Evolutionary conservation across 345 rosid genomes (phyloP).

Genomic region (Euphorbia peplus): DNA sequence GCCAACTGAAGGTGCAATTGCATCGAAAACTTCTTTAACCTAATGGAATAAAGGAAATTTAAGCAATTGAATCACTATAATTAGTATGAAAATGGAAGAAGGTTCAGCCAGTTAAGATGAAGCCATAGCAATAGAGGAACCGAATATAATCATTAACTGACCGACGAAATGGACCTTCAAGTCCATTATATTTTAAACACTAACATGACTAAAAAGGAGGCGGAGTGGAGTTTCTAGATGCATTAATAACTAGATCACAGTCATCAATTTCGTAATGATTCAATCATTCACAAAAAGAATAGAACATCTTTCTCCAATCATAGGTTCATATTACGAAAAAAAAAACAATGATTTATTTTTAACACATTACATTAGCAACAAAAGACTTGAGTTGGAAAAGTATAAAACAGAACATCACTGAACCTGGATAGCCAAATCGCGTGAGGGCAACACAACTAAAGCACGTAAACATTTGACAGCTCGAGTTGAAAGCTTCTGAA

Average conservation of each 20-base stretch:
- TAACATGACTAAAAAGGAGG: background rate
- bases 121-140: background rate
- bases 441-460: conserved; percentile 87
- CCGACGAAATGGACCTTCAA: background rate
- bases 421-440: conserved; percentile 93
- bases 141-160: background rate
- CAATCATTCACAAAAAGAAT: background rate
- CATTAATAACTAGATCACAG: background rate
- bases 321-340: background rate
- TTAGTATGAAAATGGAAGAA: background rate
- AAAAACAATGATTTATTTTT: background rate
- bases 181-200: background rate
- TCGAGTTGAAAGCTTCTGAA: conserved; percentile 62
- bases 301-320: background rate
- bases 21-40: conserved; percentile 89
- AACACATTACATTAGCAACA: background rate
- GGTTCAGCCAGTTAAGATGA: background rate
- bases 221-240: background rate
- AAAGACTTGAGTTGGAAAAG: background rate
- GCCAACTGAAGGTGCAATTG: conserved; percentile 89
- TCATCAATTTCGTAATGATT: background rate
- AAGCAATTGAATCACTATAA: background rate
- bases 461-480: conserved; percentile 80
- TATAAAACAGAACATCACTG: background rate
- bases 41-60: conserved; percentile 23